Base-by-base conservation (phyloP, 768 basidiomycete genomes). In the Collybia mongolica region DNA sequence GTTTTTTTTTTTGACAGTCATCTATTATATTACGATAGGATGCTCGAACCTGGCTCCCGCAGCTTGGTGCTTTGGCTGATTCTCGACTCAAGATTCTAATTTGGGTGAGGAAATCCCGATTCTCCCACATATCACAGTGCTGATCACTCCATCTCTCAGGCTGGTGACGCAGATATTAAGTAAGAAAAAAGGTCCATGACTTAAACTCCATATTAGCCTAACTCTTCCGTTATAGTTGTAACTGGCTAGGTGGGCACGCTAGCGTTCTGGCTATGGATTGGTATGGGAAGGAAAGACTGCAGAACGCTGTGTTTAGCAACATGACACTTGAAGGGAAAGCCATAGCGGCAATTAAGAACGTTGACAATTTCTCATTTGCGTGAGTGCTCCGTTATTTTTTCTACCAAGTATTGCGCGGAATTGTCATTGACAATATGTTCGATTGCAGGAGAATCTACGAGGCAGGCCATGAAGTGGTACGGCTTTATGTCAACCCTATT, bases 341-440 rank as follows among this genome's bases (percentile, higher is more conserved):
- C 0, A 76, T 86, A 4, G 84, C 81, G 0, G 77, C 82, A 0
- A 72, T 84, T 15, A 76, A 82, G 60, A 84, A 85, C 44, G 78
- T 86, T 28, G 82, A 81, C 53, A 82, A 83, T 51, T 85, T 86
- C 59, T 71, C 80, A 0, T 87, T 86, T 61, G 85, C 82, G 83
- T 84, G 50, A 57, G 83, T 75, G 2, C 18, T 48, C 24, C n/a
- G 4, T 14, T 36, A 3, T 20, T 35, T 37, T 38, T 35, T 37
- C 20, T 17, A 45, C 24, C 7, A 26, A 4, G 7, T 26, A 26
- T 32, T 9, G 32, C 11, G 11, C 14, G 6, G 43, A 23, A 46
- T 24, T 14, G 36, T 22, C 8, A 18, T 5, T 6, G 29, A 39
- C 6, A 7, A 9, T 15, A 18, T 7, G 3, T 6, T 9, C 11